Conservation (phyloP, 306 rosid genomes). For the Acacia confusa region DNA sequence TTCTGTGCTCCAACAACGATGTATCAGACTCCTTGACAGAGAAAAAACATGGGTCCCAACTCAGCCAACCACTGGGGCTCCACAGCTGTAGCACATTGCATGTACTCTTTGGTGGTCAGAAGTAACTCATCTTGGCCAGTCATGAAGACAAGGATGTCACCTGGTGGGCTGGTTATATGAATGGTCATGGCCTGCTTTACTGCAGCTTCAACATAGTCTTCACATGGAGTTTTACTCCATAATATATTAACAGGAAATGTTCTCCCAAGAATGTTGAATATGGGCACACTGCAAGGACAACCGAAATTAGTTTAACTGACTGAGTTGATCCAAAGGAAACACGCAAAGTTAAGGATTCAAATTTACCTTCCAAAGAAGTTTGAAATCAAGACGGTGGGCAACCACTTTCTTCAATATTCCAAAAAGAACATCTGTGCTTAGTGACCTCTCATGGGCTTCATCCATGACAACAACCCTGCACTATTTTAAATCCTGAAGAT, state of each 20-base stretch:
- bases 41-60: constrained; percentile 95
- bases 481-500: constrained; percentile 30
- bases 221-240: constrained; percentile 91
- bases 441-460: no score
- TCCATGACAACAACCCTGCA: no score
- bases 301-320: constrained; percentile 25
- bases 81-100: constrained; percentile 97
- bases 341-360: constrained; percentile 10
- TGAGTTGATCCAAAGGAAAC: constrained; percentile 12
- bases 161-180: constrained; percentile 92
- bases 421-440: no score
- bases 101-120: constrained; percentile 85
- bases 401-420: no score
- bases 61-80: constrained; percentile 98
- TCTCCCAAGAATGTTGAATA: constrained; percentile 92
- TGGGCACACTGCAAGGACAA: constrained; percentile 73
- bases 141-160: constrained; percentile 97
- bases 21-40: constrained; percentile 97
- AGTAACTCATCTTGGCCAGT: constrained; percentile 95
- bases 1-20: constrained; percentile 83
- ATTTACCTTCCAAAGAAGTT: constrained; percentile 91
- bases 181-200: constrained; percentile 99
- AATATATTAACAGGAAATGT: constrained; percentile 88
- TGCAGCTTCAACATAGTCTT: constrained; percentile 95
- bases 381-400: no score